A percentile compares a stretch with the other conserved stretches of the same genome.
phyloP scores from a whole-genome alignment of 306 rosid genomes.

The Styphnolobium japonicum region DNA sequence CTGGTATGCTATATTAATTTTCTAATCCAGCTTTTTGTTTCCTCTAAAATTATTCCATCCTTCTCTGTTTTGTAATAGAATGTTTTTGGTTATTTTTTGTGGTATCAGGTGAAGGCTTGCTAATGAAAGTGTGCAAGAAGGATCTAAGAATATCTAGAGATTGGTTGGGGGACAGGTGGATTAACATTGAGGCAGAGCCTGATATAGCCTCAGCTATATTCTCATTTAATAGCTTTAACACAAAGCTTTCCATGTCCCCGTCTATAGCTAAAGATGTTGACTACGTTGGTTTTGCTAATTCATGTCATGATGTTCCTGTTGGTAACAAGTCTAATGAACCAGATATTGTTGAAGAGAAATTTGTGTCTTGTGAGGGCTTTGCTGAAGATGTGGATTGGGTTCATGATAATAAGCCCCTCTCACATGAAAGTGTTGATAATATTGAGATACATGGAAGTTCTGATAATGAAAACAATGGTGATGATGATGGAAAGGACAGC shows the following conservation, averaged over 20 bases:
- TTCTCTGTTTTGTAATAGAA: background rate
- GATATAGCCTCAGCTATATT: constrained; percentile 54
- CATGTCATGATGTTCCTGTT: constrained; percentile 40
- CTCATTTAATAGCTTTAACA: constrained; percentile 38
- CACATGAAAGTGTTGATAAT: constrained; percentile 37
- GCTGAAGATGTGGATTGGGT: constrained; percentile 35
- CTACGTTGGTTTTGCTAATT: constrained; percentile 38
- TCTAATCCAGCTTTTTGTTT: background rate
- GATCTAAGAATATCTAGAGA: constrained; percentile 84
- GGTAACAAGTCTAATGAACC: constrained; percentile 32
- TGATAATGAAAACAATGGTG: constrained; percentile 39
- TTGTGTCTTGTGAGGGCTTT: constrained; percentile 32
- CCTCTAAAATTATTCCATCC: background rate
- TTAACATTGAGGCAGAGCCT: constrained; percentile 59
- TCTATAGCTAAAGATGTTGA: constrained; percentile 38
- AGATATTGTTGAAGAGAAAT: constrained; percentile 35
- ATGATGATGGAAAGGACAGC: constrained; percentile 29
- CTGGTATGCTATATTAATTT: constrained; percentile 53
- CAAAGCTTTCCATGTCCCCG: constrained; percentile 41
- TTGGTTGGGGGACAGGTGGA: constrained; percentile 86
- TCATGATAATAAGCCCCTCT: constrained; percentile 35
- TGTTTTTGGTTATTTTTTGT: background rate
- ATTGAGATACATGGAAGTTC: constrained; percentile 31
- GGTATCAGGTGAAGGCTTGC: constrained; percentile 74
- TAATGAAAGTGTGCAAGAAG: constrained; percentile 52